A percentile compares a stretch with the other conserved stretches of the same genome.
Evolutionary conservation across 2,329 filamentous ascomycete genomes (phyloP).

Genomic region (Monosporascus sp.): DNA sequence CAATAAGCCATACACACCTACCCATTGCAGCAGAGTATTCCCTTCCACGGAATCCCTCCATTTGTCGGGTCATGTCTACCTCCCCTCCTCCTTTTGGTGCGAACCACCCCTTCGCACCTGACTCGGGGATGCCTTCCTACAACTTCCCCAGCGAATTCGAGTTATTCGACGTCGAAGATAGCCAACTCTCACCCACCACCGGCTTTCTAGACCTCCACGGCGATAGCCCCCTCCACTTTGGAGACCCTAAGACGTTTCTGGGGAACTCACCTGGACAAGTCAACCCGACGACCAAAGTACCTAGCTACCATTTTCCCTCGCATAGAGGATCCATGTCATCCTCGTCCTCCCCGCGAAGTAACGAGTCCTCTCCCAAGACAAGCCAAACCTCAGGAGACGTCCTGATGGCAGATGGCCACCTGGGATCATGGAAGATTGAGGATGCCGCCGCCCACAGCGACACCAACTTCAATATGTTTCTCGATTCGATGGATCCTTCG

Average conservation of each 20-base stretch:
- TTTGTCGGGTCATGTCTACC: slow-evolving; percentile 15
- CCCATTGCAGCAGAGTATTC: not conserved
- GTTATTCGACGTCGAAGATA: slow-evolving; percentile 28
- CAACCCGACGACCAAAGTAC: slow-evolving; percentile 5
- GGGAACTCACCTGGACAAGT: slow-evolving; percentile 3
- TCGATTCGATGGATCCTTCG: slow-evolving; percentile 14
- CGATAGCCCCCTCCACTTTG: slow-evolving; percentile 19
- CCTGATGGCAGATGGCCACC: slow-evolving; percentile 18
- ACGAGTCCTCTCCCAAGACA: slow-evolving; percentile 21
- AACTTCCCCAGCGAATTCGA: slow-evolving; percentile 30
- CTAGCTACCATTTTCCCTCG: slow-evolving; percentile 11
- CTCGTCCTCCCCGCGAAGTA: slow-evolving; percentile 21
- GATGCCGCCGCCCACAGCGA: slow-evolving; percentile 10
- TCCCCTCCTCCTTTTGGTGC: slow-evolving; percentile 14
- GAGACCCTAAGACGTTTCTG: slow-evolving; percentile 14
- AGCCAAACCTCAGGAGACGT: slow-evolving; percentile 22
- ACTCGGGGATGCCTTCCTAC: slow-evolving; percentile 27
- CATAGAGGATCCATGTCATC: slow-evolving; percentile 27
- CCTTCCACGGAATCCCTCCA: not conserved
- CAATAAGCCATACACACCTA: not conserved
- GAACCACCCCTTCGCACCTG: slow-evolving; percentile 25
- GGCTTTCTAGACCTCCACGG: slow-evolving; percentile 24
- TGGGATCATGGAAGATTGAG: slow-evolving; percentile 12
- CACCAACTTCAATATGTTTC: slow-evolving; percentile 13
- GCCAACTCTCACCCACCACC: slow-evolving; percentile 19